phyloP scores from a whole-genome alignment of 257 asterid species.

The Ajuga chamaepitys region DNA sequence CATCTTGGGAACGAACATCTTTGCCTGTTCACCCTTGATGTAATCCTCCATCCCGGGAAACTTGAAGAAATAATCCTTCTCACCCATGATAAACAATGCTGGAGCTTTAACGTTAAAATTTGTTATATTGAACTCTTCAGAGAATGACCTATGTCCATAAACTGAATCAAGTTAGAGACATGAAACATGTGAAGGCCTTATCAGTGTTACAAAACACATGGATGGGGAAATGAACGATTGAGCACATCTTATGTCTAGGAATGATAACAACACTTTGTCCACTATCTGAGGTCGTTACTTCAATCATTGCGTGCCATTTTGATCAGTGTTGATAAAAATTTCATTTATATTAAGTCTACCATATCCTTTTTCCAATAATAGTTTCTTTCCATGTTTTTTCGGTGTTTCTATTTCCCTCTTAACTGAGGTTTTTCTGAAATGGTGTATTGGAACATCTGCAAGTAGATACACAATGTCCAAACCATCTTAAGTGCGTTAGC shows the following conservation, averaged over 20 bases:
- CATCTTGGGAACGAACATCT: conserved; percentile 40
- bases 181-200: background rate
- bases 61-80: conserved; percentile 45
- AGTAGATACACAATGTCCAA: too few relatives aligned
- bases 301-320: too few relatives aligned
- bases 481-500: too few relatives aligned
- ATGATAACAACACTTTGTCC: too few relatives aligned
- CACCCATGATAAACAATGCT: conserved; percentile 49
- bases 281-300: too few relatives aligned
- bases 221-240: background rate
- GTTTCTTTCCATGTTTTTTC: too few relatives aligned
- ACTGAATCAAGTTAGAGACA: background rate
- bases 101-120: conserved; percentile 26
- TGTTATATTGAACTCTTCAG: conserved; percentile 20
- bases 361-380: too few relatives aligned
- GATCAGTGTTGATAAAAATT: too few relatives aligned
- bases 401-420: too few relatives aligned
- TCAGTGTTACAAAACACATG: background rate
- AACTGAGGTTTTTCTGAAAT: too few relatives aligned
- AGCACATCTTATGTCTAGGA: background rate
- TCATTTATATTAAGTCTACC: too few relatives aligned
- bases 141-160: conserved; percentile 22
- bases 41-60: conserved; percentile 51
- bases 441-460: too few relatives aligned
- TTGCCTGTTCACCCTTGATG: conserved; percentile 30